Evolutionary conservation across 768 basidiomycete genomes (phyloP), one percentile per base, ranked within the genome.

Genomic region (Tylopilus cervinicoccineus): DNA sequence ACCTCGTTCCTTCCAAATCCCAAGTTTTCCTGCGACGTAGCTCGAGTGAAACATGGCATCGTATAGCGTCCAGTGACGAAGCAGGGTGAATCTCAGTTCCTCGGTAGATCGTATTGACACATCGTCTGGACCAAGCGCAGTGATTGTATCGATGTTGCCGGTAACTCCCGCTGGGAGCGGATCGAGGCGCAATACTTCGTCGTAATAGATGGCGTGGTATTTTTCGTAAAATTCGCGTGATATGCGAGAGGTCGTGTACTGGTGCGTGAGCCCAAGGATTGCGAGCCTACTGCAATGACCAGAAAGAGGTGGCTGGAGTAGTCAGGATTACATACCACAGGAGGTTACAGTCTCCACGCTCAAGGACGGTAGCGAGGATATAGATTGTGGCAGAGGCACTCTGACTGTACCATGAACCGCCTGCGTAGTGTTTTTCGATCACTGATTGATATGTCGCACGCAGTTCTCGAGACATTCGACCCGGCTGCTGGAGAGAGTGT

Each of bases 1-100:
- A 19, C 96, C 96, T 46, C 83, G 79, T 65, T 98, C 95, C 62
- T 88, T 93, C 96, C 96, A 98, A 47, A 95, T 90, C 4, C 93
- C 93, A 50, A 99, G 77, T 66, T 92, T 93, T 43, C 89, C 86
- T 7, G 93, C 94, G 16, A 99, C 86, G 60, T 98, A 99, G 48
- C 88, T 89, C 4, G 93, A 96, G 66, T 99, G 95, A 59, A 86
- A 85, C 96, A 99, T 98, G 11, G 94, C 84, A 61, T 99, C 96
- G 63, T 97, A 98, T 38, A 99, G 70, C 26, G 88, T 97, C 96
- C 96, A 99, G 70, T 98, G 96, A 48, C 95, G 79, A 64, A 94
- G 93, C 45, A 97, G 77, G 70, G 86, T 93, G 66, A 99, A 98
- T 22, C 96, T 79, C 45, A 98, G 73, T 67, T 99, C 96, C 43